Conservation (phyloP, 768 basidiomycete genomes). For the Lactifluus piperatus region DNA sequence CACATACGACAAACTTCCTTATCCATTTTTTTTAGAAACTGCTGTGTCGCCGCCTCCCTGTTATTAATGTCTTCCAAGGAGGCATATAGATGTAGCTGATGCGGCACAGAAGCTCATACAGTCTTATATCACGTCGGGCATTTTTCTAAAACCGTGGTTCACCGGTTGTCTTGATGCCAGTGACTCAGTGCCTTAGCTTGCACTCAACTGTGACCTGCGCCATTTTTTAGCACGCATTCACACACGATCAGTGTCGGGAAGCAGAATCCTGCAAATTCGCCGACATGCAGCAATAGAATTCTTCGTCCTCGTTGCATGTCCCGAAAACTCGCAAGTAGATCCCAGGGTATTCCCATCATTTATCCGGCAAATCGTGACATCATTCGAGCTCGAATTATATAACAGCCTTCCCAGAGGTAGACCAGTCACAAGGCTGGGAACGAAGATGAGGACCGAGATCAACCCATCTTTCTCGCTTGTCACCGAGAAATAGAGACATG, state of each 20-base stretch:
- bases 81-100: constrained; percentile 45
- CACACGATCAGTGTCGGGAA: constrained; percentile 92
- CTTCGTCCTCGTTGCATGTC: constrained; percentile 90
- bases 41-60: constrained; percentile 79
- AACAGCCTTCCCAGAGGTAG: constrained; percentile 63
- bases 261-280: constrained; percentile 91
- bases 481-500: constrained; percentile 78
- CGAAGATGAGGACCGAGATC: constrained; percentile 50
- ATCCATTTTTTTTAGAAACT: constrained; percentile 46
- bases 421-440: constrained; percentile 37
- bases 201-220: constrained; percentile 78
- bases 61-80: constrained; percentile 85
- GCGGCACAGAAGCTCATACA: constrained; percentile 38
- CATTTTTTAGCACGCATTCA: constrained; percentile 49
- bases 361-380: constrained; percentile 83
- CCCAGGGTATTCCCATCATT: constrained; percentile 76
- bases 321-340: constrained; percentile 80
- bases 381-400: constrained; percentile 83
- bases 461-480: constrained; percentile 78
- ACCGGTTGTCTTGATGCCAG: neutral
- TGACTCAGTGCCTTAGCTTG: constrained; percentile 66
- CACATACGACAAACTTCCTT: neutral
- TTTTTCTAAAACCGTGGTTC: constrained; percentile 29
- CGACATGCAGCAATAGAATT: constrained; percentile 93
- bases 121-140: constrained; percentile 23